Percentiles rank a stretch among this genome's conserved stretches.
phyloP scores from a whole-genome alignment of 2,329 filamentous ascomycete genomes.

The Echinosphaeria canescens region DNA sequence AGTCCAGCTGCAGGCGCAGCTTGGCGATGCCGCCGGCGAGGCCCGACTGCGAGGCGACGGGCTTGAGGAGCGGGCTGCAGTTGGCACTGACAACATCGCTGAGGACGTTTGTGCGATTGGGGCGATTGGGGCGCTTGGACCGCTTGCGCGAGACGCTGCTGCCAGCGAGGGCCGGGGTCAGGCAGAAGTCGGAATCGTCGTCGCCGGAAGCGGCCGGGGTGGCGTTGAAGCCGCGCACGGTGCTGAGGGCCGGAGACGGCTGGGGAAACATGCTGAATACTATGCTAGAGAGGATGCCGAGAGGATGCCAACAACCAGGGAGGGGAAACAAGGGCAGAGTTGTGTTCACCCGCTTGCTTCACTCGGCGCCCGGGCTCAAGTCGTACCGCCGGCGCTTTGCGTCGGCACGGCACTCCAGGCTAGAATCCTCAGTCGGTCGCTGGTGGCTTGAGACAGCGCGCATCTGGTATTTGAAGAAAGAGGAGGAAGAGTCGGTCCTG shows the following conservation, averaged over 20 bases:
- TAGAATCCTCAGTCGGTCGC: constrained; percentile 23
- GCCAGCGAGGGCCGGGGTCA: constrained; percentile 5
- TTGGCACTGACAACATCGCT: constrained; percentile 38
- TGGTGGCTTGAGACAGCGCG: constrained; percentile 23
- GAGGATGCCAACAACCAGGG: no score
- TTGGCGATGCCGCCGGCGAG: constrained; percentile 57
- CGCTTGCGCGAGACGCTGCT: constrained; percentile 9
- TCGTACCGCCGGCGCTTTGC: constrained; percentile 36
- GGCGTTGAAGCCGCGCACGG: constrained; percentile 32
- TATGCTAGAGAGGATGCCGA: no score
- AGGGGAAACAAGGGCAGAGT: no score
- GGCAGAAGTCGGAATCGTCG: constrained; percentile 30
- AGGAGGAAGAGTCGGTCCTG: constrained; percentile 18
- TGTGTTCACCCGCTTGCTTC: no score
- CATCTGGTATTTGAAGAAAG: constrained; percentile 35
- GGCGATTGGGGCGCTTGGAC: constrained; percentile 15
- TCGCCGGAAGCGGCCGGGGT: constrained; percentile 31
- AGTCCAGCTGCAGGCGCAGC: constrained; percentile 63
- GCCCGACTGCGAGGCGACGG: constrained; percentile 29
- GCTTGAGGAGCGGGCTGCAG: constrained; percentile 34
- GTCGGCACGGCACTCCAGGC: constrained; percentile 30
- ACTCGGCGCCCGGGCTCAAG: no score
- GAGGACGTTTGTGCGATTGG: constrained; percentile 12
- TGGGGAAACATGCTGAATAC: no score
- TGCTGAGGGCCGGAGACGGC: constrained; percentile 26